Base-by-base conservation (phyloP, 2,329 filamentous ascomycete genomes). In the Penicillium polonicum region DNA sequence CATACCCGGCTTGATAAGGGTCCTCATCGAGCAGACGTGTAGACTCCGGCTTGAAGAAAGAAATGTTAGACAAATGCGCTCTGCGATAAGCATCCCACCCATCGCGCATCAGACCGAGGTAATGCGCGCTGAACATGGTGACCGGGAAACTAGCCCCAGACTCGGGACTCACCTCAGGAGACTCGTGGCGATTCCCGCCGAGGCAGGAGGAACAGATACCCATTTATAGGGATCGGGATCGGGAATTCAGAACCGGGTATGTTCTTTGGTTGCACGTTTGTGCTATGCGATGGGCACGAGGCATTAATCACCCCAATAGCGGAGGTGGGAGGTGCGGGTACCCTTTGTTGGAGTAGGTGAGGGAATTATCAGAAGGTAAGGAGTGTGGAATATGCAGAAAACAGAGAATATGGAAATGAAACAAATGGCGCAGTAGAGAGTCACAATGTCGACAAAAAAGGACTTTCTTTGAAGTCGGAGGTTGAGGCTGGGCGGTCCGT, bases 21-120 rank as follows among this genome's bases (percentile, higher is more conserved):
- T 79, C 77, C 36, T 79, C 77, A 25, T 78, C 75, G 41, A 79
- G 72, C 9, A 79, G 68, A 31, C 76, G 76, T 17, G 77, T 73
- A 45, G 77, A 76, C 61, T 79, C 77, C 38, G 75, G 68, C 71
- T 66, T 57, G 23, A 49, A 36, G 25, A 15, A 51, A 52, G 42
- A 43, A 33, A 48, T 39, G 57, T 62, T 60, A 67, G 61, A 52
- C 57, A 45, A 43, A 15, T 52, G 38, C 17, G 27, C 3, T 42
- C 43, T 46, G 23, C 15, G 44, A 52, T 27, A 46, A 13, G 39
- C 41, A 42, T 49, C 45, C 52, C 56, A 61, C 9, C 45, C 31
- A 43, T 48, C 48, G 50, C 43, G 58, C 62, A 59, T 58, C 19
- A 63, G 17, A 27, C 52, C 55, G 55, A 55, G 55, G 51, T 58